Evolutionary conservation across 306 rosid species (phyloP).

Genomic region (Vigna nakashimae): DNA sequence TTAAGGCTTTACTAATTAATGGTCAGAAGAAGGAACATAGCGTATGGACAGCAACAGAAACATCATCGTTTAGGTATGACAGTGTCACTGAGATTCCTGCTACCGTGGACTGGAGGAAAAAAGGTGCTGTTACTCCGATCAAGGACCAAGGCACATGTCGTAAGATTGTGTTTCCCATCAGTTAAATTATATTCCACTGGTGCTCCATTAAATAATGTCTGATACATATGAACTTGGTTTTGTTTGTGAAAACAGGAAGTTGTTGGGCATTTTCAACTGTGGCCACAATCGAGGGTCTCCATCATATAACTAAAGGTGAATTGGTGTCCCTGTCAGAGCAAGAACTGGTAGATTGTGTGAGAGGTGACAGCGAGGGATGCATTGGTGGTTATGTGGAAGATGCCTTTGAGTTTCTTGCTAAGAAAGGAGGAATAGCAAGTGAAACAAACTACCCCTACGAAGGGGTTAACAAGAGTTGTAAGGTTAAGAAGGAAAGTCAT

Average conservation of each 20-base stretch:
- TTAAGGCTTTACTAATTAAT: background rate
- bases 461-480: slow-evolving; percentile 25
- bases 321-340: slow-evolving; percentile 38
- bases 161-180: slow-evolving; percentile 27
- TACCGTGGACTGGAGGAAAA: slow-evolving; percentile 40
- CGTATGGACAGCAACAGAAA: background rate
- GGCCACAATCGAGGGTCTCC: slow-evolving; percentile 26
- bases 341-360: slow-evolving; percentile 37
- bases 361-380: slow-evolving; percentile 12
- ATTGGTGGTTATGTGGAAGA: slow-evolving; percentile 24
- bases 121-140: slow-evolving; percentile 47
- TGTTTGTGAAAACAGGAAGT: slow-evolving; percentile 34
- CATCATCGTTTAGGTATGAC: slow-evolving; percentile 29
- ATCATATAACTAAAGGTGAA: slow-evolving; percentile 8
- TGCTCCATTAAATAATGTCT: background rate
- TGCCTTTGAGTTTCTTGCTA: slow-evolving; percentile 10
- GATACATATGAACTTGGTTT: background rate
- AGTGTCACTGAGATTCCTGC: slow-evolving; percentile 13
- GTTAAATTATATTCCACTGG: background rate
- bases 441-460: slow-evolving; percentile 30
- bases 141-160: slow-evolving; percentile 39
- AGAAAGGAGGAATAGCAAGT: slow-evolving; percentile 34
- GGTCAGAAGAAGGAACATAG: background rate
- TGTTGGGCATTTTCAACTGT: slow-evolving; percentile 37
- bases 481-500: background rate